Evolutionary conservation across 1,284 basidiomycete genomes (phyloP).

Genomic region (Marasmius sp.): DNA sequence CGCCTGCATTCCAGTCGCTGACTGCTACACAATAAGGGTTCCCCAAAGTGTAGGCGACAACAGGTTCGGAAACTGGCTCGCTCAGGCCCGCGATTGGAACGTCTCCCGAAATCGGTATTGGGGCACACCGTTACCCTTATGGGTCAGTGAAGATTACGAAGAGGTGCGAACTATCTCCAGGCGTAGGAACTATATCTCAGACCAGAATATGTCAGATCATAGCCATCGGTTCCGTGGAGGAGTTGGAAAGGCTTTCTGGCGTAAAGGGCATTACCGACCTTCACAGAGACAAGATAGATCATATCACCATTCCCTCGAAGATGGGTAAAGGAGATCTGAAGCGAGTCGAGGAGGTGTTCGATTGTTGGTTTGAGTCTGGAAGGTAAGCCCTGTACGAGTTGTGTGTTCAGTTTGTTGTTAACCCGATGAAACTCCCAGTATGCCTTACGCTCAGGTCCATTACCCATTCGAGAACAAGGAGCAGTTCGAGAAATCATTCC

Average conservation of each 20-base stretch:
- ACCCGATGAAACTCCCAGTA: conserved; percentile 50
- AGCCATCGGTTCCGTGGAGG: conserved; percentile 84
- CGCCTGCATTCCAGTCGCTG: neutral
- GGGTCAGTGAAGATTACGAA: conserved; percentile 92
- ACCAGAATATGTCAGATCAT: conserved; percentile 58
- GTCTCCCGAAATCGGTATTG: conserved; percentile 99
- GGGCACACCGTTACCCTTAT: conserved; percentile 97
- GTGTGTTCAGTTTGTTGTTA: neutral
- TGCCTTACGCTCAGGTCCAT: conserved; percentile 98
- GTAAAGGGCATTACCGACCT: conserved; percentile 87
- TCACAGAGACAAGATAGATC: conserved; percentile 93
- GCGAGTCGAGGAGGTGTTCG: conserved; percentile 96
- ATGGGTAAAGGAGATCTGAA: conserved; percentile 86
- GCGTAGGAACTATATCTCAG: conserved; percentile 3
- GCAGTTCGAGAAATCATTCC: conserved; percentile 81
- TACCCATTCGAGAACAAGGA: conserved; percentile 99
- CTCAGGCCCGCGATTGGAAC: conserved; percentile 98
- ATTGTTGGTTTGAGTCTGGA: conserved; percentile 99
- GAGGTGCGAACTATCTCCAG: conserved; percentile 57
- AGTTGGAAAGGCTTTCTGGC: conserved; percentile 89
- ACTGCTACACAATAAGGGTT: conserved; percentile 56
- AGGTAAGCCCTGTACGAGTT: conserved; percentile 52
- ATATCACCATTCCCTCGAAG: conserved; percentile 94
- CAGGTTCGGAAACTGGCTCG: conserved; percentile 96
- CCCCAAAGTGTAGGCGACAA: conserved; percentile 89